Evolutionary conservation across 2,329 filamentous ascomycete species (phyloP).

Genomic region (Diaporthe eres): DNA sequence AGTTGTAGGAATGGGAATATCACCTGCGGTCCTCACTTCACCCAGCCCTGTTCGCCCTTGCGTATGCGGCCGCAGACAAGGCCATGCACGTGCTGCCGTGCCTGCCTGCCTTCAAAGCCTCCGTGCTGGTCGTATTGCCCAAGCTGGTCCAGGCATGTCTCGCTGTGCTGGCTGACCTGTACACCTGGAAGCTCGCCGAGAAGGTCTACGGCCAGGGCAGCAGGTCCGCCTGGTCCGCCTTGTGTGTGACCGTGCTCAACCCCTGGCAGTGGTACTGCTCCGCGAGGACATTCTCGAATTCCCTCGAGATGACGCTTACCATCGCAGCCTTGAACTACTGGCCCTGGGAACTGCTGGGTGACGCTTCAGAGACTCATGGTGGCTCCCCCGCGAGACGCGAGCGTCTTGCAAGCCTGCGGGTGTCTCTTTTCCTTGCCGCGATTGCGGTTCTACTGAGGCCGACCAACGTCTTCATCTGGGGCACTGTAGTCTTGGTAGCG

Average conservation of each 20-base stretch:
- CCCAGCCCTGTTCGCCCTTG: slow-evolving; percentile 84
- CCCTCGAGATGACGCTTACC: slow-evolving; percentile 90
- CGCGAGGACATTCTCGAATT: slow-evolving; percentile 94
- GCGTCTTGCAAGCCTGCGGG: slow-evolving; percentile 61
- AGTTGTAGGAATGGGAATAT: slow-evolving; percentile 88
- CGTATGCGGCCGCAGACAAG: slow-evolving; percentile 75
- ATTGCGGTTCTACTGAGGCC: slow-evolving; percentile 88
- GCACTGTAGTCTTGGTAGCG: slow-evolving; percentile 67
- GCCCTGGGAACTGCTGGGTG: slow-evolving; percentile 82
- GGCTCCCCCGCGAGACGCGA: slow-evolving; percentile 33
- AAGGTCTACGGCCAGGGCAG: slow-evolving; percentile 78
- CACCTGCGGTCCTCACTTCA: slow-evolving; percentile 92
- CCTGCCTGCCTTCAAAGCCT: slow-evolving; percentile 69
- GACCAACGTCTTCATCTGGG: slow-evolving; percentile 91
- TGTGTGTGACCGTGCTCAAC: slow-evolving; percentile 79
- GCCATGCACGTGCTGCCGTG: slow-evolving; percentile 69
- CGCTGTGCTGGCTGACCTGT: slow-evolving; percentile 86
- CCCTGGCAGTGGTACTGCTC: slow-evolving; percentile 99
- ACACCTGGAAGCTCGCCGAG: slow-evolving; percentile 85
- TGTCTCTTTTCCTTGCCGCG: slow-evolving; percentile 82
- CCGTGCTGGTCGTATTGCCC: slow-evolving; percentile 79
- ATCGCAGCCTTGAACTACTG: slow-evolving; percentile 83
- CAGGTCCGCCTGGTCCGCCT: slow-evolving; percentile 75
- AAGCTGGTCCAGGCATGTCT: slow-evolving; percentile 82
- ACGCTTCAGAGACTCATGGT: slow-evolving; percentile 49